Conservation (phyloP, 75 land plant genomes). For the Pseudotsuga menziesii region DNA sequence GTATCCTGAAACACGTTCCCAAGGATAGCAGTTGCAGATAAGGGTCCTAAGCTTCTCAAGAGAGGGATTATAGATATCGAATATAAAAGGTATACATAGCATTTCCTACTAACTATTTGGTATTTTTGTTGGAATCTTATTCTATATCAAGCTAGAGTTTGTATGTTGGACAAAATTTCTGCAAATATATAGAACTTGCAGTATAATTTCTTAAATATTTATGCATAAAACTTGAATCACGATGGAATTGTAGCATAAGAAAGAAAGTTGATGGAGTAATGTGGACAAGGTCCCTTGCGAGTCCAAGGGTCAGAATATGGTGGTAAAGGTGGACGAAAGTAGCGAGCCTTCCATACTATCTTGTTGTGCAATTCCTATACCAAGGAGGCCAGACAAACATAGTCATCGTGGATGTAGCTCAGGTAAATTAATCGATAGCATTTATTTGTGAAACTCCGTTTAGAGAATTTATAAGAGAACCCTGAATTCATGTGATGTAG, state of each 20-base stretch:
- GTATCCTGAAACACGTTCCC: conserved; percentile 35
- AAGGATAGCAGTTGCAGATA: conserved; percentile 31
- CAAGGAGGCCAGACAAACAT: conserved; percentile 77
- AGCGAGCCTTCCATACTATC: conserved; percentile 38
- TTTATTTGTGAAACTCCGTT: too few relatives aligned
- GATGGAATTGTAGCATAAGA: too few relatives aligned
- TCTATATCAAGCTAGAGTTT: too few relatives aligned
- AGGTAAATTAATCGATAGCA: conserved; percentile 10
- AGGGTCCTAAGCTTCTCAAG: conserved; percentile 16
- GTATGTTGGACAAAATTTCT: too few relatives aligned
- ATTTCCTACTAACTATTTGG: too few relatives aligned
- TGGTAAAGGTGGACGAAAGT: conserved; percentile 46
- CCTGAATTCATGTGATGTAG: conserved; percentile 1
- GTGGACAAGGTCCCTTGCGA: conserved; percentile 48
- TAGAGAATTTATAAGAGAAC: too few relatives aligned
- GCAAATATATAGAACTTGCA: too few relatives aligned
- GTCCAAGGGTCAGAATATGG: conserved; percentile 36
- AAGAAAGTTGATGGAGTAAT: too few relatives aligned
- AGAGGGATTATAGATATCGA: conserved; percentile 45
- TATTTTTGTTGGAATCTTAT: too few relatives aligned
- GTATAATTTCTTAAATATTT: too few relatives aligned
- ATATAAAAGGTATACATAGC: conserved; percentile 32
- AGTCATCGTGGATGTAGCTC: conserved; percentile 44
- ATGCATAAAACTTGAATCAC: too few relatives aligned
- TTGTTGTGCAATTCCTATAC: conserved; percentile 45